These are phyloP conservation scores for Diaporthe longicolla DNA, from an alignment of 2,329 filamentous ascomycete species.

Conservation along the genomic window DNA sequence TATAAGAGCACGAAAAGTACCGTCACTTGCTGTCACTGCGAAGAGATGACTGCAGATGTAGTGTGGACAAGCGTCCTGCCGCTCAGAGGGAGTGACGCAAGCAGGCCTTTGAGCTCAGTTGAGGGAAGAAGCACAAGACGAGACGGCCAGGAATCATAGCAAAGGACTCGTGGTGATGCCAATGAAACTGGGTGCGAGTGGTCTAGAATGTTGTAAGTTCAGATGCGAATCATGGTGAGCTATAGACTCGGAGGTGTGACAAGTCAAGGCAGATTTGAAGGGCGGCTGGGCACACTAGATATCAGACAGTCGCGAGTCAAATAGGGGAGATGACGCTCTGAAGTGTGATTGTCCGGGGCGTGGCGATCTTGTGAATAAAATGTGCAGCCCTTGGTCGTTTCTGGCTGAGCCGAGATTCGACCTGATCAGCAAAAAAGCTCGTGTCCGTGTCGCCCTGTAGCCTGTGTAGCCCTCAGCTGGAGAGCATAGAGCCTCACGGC, in stretches of 20 bases:
- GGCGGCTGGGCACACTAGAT: conserved; percentile 5
- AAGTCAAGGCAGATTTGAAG: conserved; percentile 14
- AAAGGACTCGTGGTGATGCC: background rate
- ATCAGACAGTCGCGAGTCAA: conserved; percentile 25
- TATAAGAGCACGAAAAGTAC: too few relatives aligned
- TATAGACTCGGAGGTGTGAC: background rate
- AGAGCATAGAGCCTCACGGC: conserved; percentile 8
- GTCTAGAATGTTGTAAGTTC: background rate
- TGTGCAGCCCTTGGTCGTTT: conserved; percentile 13
- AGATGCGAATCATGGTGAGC: background rate
- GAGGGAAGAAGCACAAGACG: background rate
- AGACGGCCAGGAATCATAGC: background rate
- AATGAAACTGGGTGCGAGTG: background rate
- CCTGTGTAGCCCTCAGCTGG: background rate
- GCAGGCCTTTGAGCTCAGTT: background rate
- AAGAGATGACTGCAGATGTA: background rate
- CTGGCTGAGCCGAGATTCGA: conserved; percentile 24
- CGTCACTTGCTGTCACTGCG: conserved; percentile 4
- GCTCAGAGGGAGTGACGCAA: conserved; percentile 12
- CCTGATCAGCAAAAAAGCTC: conserved; percentile 8
- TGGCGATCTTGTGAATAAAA: conserved; percentile 26
- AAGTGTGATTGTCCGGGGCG: conserved; percentile 15
- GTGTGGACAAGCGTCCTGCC: background rate
- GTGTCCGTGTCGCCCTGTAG: conserved; percentile 14
- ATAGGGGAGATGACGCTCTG: conserved; percentile 6